These are phyloP conservation scores for Eimeria falciformis DNA, from an alignment of 169 alveolate species.

Conservation along the genomic window DNA sequence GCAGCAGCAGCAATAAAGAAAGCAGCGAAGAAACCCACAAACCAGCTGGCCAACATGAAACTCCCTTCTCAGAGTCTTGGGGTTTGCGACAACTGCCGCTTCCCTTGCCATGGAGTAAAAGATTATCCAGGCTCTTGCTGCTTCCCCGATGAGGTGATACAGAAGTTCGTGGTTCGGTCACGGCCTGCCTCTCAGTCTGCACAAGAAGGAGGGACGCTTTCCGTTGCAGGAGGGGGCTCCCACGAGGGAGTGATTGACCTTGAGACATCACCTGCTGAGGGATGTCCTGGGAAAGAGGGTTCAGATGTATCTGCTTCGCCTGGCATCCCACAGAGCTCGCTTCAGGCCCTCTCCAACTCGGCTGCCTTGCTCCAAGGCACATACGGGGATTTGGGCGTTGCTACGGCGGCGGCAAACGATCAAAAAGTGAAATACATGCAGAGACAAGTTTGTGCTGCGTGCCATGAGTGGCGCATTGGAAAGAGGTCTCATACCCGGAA, in stretches of 20 bases:
- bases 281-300: conserved; percentile 46
- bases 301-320: conserved; percentile 58
- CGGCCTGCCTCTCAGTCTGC: conserved; percentile 60
- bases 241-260: conserved; percentile 7
- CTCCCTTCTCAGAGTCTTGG: conserved; percentile 71
- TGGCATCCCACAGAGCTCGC: conserved; percentile 42
- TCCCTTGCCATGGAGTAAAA: conserved; percentile 77
- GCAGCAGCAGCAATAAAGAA: conserved; percentile 75
- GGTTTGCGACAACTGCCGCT: conserved; percentile 75
- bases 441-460: conserved; percentile 74
- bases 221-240: conserved; percentile 4
- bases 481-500: conserved; percentile 66
- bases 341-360: conserved; percentile 59
- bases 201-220: neutral
- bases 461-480: conserved; percentile 77
- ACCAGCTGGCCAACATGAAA: conserved; percentile 77
- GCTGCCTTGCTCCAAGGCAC: conserved; percentile 64
- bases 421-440: conserved; percentile 72
- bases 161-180: conserved; percentile 61
- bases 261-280: conserved; percentile 44
- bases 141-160: conserved; percentile 73
- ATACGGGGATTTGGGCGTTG: neutral
- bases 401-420: conserved; percentile 32
- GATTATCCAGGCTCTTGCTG: conserved; percentile 78
- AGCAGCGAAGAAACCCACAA: conserved; percentile 72